These are phyloP conservation scores for Rhizopus stolonifer DNA, from an alignment of 371 early-diverging fungal species.

Conservation along the genomic window DNA sequence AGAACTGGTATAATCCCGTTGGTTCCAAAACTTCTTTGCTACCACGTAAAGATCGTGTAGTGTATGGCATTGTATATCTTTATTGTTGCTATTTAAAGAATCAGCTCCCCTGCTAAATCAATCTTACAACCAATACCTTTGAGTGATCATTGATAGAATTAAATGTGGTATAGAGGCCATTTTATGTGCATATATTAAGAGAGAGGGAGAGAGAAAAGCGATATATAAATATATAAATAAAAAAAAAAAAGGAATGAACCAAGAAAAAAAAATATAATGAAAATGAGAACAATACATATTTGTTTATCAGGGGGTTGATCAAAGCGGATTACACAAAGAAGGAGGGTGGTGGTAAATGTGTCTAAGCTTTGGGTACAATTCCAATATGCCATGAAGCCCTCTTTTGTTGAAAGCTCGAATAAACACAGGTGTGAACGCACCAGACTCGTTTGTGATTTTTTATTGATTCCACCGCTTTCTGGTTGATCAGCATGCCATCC, in stretches of 20 bases:
- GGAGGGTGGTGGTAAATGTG: background rate
- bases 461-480: constrained; percentile 39
- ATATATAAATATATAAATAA: background rate
- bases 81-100: background rate
- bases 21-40: constrained; percentile 10
- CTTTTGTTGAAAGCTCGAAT: constrained; percentile 8
- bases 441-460: constrained; percentile 43
- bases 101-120: no score
- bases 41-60: constrained; percentile 12
- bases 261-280: background rate
- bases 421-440: constrained; percentile 33
- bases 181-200: background rate
- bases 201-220: background rate
- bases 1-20: constrained; percentile 17
- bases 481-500: constrained; percentile 2
- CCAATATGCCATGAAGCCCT: constrained; percentile 47
- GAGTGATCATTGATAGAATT: background rate
- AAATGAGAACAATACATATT: background rate
- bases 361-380: constrained; percentile 37
- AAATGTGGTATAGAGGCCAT: background rate
- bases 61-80: constrained; percentile 6
- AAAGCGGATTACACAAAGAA: background rate
- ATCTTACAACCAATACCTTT: no score
- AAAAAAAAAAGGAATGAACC: background rate
- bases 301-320: background rate